These are phyloP conservation scores for Saraca asoca DNA, from an alignment of 331 rosid species.

Conservation along the genomic window DNA sequence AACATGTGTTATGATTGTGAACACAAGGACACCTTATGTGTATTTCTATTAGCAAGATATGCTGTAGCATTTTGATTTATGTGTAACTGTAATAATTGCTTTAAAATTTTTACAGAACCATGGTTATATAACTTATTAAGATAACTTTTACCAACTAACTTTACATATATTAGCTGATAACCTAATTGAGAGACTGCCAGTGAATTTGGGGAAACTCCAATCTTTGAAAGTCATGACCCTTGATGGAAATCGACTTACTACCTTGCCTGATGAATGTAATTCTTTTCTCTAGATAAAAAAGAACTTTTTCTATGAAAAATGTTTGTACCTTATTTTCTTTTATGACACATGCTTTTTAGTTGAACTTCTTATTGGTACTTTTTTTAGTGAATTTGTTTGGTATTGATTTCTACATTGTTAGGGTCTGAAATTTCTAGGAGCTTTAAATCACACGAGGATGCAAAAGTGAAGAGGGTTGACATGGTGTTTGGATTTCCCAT, in stretches of 20 bases:
- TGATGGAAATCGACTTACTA: constrained; percentile 76
- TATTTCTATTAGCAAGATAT: constrained; percentile 18
- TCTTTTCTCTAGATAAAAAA: constrained; percentile 50
- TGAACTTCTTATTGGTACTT: constrained; percentile 23
- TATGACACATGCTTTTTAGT: neutral
- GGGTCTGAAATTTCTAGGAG: too few species aligned
- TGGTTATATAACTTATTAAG: constrained; percentile 16
- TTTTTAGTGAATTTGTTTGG: too few species aligned
- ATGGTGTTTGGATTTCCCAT: too few species aligned
- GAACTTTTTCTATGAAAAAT: constrained; percentile 8
- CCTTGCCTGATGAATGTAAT: constrained; percentile 99
- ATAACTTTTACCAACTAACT: constrained; percentile 15
- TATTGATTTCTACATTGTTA: too few species aligned
- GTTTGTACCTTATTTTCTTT: constrained; percentile 24
- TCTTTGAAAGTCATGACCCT: constrained; percentile 76
- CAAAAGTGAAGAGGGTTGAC: too few species aligned
- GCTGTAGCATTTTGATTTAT: neutral
- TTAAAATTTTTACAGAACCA: constrained; percentile 8
- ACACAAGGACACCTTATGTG: constrained; percentile 1
- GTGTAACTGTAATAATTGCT: neutral
- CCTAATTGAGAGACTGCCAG: constrained; percentile 78
- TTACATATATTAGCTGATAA: constrained; percentile 76
- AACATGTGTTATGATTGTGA: constrained; percentile 18
- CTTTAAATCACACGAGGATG: too few species aligned
- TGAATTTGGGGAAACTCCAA: constrained; percentile 88